phyloP scores from a whole-genome alignment of 768 basidiomycete genomes.

The Dendrothele bispora region DNA sequence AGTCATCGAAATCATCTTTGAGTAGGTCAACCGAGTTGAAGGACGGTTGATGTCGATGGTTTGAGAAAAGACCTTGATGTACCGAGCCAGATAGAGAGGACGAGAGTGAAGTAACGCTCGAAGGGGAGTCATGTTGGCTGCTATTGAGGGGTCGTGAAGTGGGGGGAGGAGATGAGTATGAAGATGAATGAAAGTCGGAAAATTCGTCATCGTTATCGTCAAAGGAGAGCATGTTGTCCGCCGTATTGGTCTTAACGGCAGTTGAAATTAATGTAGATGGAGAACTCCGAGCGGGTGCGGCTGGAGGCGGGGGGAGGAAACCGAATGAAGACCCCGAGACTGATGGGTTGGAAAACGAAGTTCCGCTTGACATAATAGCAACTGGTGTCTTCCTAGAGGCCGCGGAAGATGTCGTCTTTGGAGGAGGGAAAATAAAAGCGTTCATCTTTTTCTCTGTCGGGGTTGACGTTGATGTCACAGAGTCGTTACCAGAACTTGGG shows the following conservation, averaged over 20 bases:
- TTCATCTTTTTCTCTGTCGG: too few species aligned
- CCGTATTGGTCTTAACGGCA: background rate
- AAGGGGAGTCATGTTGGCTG: background rate
- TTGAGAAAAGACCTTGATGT: background rate
- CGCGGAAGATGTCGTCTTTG: constrained; percentile 1
- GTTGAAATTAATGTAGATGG: constrained; percentile 10
- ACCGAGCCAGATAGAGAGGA: background rate
- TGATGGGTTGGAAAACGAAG: constrained; percentile 13
- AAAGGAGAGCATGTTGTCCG: constrained; percentile 25
- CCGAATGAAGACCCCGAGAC: constrained; percentile 11
- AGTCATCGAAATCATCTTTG: constrained; percentile 29
- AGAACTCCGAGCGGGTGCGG: constrained; percentile 11
- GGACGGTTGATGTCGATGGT: constrained; percentile 2
- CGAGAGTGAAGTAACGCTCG: background rate
- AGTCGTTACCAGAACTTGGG: too few species aligned
- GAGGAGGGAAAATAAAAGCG: too few species aligned
- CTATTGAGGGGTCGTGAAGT: background rate
- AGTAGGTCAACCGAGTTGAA: too few species aligned
- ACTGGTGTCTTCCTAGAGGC: constrained; percentile 13
- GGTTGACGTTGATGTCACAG: too few species aligned
- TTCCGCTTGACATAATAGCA: constrained; percentile 14
- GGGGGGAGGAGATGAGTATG: constrained; percentile 11
- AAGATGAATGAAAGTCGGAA: constrained; percentile 43
- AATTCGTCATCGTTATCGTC: constrained; percentile 52
- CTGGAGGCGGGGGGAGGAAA: constrained; percentile 17